Base-by-base conservation (phyloP, 768 basidiomycete genomes). In the Calocybe gangraenosa region DNA sequence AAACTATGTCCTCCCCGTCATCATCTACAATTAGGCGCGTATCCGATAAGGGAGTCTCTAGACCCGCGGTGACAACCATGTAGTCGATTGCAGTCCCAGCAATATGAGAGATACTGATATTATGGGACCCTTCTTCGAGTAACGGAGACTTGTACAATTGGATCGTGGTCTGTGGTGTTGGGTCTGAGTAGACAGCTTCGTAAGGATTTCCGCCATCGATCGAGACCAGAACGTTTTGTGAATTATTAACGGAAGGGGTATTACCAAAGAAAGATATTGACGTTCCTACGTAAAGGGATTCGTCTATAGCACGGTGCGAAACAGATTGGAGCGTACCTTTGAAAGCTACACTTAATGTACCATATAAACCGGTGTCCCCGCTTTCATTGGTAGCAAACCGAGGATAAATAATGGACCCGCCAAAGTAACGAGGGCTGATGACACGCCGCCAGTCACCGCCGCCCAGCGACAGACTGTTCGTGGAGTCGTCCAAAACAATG, bases 91-190 rank as follows among this genome's bases (percentile, higher is more conserved):
- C 53, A 7, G 54, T 49, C 1, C 57, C 58, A 14, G 53, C 58
- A n/a, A 60, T 35, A 36, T 37, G 42, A 7, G 44, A 49, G 18
- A 63, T 41, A 10, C 17, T 37, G 17, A 63, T 44, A 4, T 42
- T 55, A 43, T 63, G 61, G 2, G 13, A 39, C 13, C 50, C 54
- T 7, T 60, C 58, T 2, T 42, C 8, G 2, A 63, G 40, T 2
- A 33, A 17, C 0, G 59, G 56, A 2, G 61, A 57, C 23, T 54
- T 48, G 35, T 59, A 60, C 59, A 56, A 63, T 31, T 63, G 44
- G 56, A 49, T 19, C 10, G 55, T 54, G 0, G 51, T 43, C 11
- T 44, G 57, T 4, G 56, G 59, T 6, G 37, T 23, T 7, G 45
- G 25, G 21, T 52, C 53, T 13, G 21, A 7, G 22, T 55, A 61